phyloP scores from a whole-genome alignment of 768 basidiomycete genomes.

The Cyclocybe aegerita region DNA sequence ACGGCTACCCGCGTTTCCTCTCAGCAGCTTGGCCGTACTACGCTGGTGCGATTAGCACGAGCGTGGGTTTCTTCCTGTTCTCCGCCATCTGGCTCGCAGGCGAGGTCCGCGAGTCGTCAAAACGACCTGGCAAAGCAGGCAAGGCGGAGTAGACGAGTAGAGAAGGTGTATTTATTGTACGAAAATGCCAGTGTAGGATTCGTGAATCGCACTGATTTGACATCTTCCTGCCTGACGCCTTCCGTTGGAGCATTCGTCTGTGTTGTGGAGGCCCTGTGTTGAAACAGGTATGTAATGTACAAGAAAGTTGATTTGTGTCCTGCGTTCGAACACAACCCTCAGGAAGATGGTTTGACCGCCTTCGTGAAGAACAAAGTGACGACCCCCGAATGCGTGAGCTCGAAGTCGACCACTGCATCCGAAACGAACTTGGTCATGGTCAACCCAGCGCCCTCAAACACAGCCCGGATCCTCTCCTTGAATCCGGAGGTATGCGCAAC shows the following conservation, averaged over 20 bases:
- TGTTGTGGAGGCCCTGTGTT: too few species aligned
- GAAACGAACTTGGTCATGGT: conserved; percentile 16
- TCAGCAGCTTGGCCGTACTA: conserved; percentile 98
- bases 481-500: conserved; percentile 32
- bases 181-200: background rate
- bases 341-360: conserved; percentile 11
- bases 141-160: conserved; percentile 41
- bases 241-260: too few species aligned
- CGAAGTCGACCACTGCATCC: conserved; percentile 13
- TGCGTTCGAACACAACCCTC: background rate
- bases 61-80: conserved; percentile 83
- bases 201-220: background rate
- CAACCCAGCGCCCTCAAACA: conserved; percentile 25
- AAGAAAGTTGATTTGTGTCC: too few species aligned
- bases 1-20: conserved; percentile 94
- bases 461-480: conserved; percentile 18
- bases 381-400: conserved; percentile 10
- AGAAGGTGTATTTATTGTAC: conserved; percentile 8
- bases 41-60: conserved; percentile 85
- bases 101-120: conserved; percentile 66
- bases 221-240: too few species aligned
- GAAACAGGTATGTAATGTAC: too few species aligned
- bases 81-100: conserved; percentile 85
- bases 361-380: conserved; percentile 23
- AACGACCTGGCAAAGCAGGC: conserved; percentile 33